phyloP scores from a whole-genome alignment of 2,329 filamentous ascomycete genomes.

The Talaromyces sp. region DNA sequence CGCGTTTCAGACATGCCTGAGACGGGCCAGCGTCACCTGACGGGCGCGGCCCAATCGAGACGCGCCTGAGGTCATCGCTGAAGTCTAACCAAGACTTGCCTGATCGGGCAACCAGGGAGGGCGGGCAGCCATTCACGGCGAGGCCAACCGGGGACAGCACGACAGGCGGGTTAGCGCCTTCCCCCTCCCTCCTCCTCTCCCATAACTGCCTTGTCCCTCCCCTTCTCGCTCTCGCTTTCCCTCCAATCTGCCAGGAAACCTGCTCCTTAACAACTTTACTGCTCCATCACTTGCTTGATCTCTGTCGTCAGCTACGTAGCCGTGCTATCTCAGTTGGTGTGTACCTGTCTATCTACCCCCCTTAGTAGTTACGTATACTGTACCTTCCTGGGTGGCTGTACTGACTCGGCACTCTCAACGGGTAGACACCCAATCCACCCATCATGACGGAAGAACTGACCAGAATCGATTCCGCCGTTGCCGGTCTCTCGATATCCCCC shows the following conservation, averaged over 20 bases:
- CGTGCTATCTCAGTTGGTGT: background rate
- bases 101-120: background rate
- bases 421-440: conserved; percentile 3
- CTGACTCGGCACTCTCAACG: background rate
- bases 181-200: background rate
- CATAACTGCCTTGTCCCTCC: conserved; percentile 10
- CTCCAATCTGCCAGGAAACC: background rate
- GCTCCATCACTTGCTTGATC: background rate
- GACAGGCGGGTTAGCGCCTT: background rate
- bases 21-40: background rate
- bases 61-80: conserved; percentile 8
- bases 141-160: background rate
- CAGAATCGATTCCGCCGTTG: conserved; percentile 89
- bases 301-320: background rate
- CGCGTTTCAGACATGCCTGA: background rate
- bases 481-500: conserved; percentile 66
- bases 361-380: background rate
- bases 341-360: background rate
- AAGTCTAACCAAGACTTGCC: background rate
- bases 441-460: conserved; percentile 62
- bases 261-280: background rate
- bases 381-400: background rate
- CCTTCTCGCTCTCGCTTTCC: conserved; percentile 15
- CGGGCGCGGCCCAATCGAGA: background rate
- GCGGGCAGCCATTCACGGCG: conserved; percentile 1